Conservation (phyloP, 805 yeast genomes). For the Isabelozyma rhagii region DNA sequence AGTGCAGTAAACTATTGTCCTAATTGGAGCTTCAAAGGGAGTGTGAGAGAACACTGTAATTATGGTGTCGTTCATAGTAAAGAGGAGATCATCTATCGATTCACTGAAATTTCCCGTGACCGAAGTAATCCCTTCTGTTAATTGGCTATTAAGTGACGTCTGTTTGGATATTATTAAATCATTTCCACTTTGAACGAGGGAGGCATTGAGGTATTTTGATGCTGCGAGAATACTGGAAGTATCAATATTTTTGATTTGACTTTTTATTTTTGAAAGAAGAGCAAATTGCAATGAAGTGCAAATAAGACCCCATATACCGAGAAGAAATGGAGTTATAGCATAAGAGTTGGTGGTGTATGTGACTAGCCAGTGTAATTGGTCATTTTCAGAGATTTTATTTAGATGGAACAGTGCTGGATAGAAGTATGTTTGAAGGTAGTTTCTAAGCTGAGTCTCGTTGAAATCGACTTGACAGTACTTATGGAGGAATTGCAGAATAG, state of each 20-base stretch:
- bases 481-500: not conserved
- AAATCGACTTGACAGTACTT: not conserved
- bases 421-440: constrained; percentile 5
- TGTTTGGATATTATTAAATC: constrained; percentile 48
- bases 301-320: constrained; percentile 58
- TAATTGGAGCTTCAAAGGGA: constrained; percentile 58
- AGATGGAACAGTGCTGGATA: constrained; percentile 8
- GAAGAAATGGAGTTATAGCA: constrained; percentile 45
- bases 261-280: constrained; percentile 25
- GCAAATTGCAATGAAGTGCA: constrained; percentile 53
- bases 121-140: constrained; percentile 63
- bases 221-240: not conserved
- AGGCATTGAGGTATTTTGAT: constrained; percentile 1
- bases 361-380: constrained; percentile 37
- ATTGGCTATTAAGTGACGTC: constrained; percentile 51
- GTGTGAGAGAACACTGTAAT: constrained; percentile 65
- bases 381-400: constrained; percentile 8
- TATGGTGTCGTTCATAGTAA: constrained; percentile 56
- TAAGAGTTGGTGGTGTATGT: constrained; percentile 52
- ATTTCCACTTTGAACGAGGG: constrained; percentile 43
- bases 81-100: constrained; percentile 57
- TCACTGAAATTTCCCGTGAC: constrained; percentile 57
- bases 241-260: not conserved
- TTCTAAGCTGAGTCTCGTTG: not conserved
- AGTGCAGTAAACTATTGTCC: constrained; percentile 72